These are phyloP conservation scores for Acanthamoeba castellanii DNA, from an alignment of 208 protist genomes.

Conservation along the genomic window DNA sequence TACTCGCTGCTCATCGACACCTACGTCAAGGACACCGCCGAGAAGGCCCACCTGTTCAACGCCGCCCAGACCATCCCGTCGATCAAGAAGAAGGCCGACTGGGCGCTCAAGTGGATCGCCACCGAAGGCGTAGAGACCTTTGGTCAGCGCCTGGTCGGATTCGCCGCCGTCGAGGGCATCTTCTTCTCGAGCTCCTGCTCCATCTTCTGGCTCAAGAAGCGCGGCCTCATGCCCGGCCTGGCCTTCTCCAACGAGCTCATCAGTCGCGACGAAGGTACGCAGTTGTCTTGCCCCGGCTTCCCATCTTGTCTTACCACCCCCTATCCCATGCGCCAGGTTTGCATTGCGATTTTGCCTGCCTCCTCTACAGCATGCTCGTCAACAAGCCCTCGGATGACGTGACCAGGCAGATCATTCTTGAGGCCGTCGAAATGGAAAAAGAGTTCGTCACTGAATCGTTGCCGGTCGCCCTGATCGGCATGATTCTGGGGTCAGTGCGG, in stretches of 20 bases:
- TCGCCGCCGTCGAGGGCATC: slow-evolving; percentile 99
- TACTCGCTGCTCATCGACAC: slow-evolving; percentile 98
- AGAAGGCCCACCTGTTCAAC: slow-evolving; percentile 97
- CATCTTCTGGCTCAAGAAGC: slow-evolving; percentile 99
- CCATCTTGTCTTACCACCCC: too few relatives aligned
- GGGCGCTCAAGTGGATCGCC: slow-evolving; percentile 95
- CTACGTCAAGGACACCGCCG: slow-evolving; percentile 97
- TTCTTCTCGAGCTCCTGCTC: slow-evolving; percentile 99
- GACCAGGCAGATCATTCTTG: slow-evolving; percentile 93
- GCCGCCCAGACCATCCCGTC: slow-evolving; percentile 97
- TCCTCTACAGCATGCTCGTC: slow-evolving; percentile 95
- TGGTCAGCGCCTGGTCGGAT: slow-evolving; percentile 97
- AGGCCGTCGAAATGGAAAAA: slow-evolving; percentile 97
- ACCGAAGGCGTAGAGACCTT: slow-evolving; percentile 89
- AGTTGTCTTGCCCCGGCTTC: too few relatives aligned
- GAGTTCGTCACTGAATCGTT: slow-evolving; percentile 98
- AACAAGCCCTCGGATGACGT: slow-evolving; percentile 93
- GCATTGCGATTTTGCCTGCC: slow-evolving; percentile 99
- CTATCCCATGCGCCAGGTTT: too few relatives aligned
- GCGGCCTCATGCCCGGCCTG: slow-evolving; percentile 98
- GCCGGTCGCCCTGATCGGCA: too few relatives aligned
- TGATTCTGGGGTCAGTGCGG: too few relatives aligned
- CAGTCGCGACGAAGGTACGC: slow-evolving; percentile 98
- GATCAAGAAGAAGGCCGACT: slow-evolving; percentile 98
- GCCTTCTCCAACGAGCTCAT: slow-evolving; percentile 99